Evolutionary conservation across 768 basidiomycete species (phyloP), one percentile per base, ranked within the genome.

Genomic region (Tricholoma sp.): DNA sequence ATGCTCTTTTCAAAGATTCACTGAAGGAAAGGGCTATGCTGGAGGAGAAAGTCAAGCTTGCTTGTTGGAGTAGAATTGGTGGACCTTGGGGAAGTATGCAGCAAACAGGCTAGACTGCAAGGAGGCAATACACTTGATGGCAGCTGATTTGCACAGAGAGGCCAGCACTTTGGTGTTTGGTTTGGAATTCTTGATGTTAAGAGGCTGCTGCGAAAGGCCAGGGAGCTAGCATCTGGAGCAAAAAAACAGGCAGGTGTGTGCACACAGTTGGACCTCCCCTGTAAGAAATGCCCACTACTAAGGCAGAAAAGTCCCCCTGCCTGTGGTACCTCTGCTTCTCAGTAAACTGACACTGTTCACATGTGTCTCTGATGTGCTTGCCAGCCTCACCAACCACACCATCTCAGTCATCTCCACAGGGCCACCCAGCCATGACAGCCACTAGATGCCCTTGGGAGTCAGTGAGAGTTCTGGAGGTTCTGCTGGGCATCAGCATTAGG

Each of bases 11-110:
- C 34, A 34, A 13, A n/a, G n/a, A n/a, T n/a, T n/a, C n/a, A n/a
- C n/a, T n/a, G n/a, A n/a, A 70, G 59, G 34, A 34, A 34, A 3
- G 34, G 34, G 34, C 34, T 34, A 4, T 13, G 34, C 34, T 34
- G 34, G 34, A 34, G 34, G 34, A 34, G 34, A 1, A 4, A 34
- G 34, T 34, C 34, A 13, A 34, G 34, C 3, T 34, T n/a, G n/a
- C n/a, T n/a, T 34, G 34, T 4, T 34, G 34, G 34, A 34, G 41
- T 42, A 42, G 17, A 42, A 42, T 42, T 42, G 1, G 17, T 42
- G 17, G 41, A 42, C 41, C 17, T 18, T 42, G 41, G 41, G 41
- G 17, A 18, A 17, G 17, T 42, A 42, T 42, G 41, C 41, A 42
- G 41, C 6, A 7, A 42, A 42, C 41, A 42, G 1, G 41, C 41